Evolutionary conservation across 2,329 filamentous ascomycete genomes (phyloP).

Genomic region (Myriosclerotinia duriaeana): DNA sequence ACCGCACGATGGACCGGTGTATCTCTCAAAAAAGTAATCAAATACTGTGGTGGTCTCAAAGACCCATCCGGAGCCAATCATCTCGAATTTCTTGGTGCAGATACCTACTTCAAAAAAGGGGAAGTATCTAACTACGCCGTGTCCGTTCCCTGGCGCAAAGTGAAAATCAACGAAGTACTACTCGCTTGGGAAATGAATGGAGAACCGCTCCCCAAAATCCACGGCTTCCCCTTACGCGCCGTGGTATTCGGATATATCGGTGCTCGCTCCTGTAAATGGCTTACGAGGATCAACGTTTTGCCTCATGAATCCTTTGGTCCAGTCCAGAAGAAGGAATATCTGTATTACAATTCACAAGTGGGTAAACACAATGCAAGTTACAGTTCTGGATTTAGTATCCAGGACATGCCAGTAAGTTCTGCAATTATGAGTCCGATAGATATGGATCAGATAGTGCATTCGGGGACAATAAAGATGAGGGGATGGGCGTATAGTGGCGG

Average conservation of each 20-base stretch:
- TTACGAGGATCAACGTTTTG: slow-evolving; percentile 63
- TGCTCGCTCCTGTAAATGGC: slow-evolving; percentile 68
- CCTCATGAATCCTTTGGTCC: slow-evolving; percentile 54
- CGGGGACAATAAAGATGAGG: slow-evolving; percentile 44
- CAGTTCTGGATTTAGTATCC: slow-evolving; percentile 64
- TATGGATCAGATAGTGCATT: slow-evolving; percentile 44
- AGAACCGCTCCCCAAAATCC: slow-evolving; percentile 59
- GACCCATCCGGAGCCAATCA: slow-evolving; percentile 53
- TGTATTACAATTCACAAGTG: slow-evolving; percentile 65
- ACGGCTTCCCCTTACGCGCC: slow-evolving; percentile 63
- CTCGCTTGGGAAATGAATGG: slow-evolving; percentile 69
- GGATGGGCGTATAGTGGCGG: slow-evolving; percentile 70
- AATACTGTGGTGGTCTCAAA: slow-evolving; percentile 62
- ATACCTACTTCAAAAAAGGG: slow-evolving; percentile 69
- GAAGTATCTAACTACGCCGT: slow-evolving; percentile 66
- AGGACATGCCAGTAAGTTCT: slow-evolving; percentile 67
- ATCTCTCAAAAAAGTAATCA: slow-evolving; percentile 67
- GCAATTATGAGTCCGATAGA: slow-evolving; percentile 60
- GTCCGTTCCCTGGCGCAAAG: slow-evolving; percentile 65
- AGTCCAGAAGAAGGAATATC: slow-evolving; percentile 64
- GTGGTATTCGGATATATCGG: slow-evolving; percentile 66
- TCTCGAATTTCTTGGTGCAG: slow-evolving; percentile 67
- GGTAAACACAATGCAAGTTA: slow-evolving; percentile 61
- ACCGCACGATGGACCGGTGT: slow-evolving; percentile 64
- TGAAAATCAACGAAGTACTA: slow-evolving; percentile 64